A percentile compares a stretch with the other conserved stretches of the same genome.
These are phyloP conservation scores for Pecoramyces ruminantium DNA, from an alignment of 192 early-diverging fungal genomes.

Conservation along the genomic window DNA sequence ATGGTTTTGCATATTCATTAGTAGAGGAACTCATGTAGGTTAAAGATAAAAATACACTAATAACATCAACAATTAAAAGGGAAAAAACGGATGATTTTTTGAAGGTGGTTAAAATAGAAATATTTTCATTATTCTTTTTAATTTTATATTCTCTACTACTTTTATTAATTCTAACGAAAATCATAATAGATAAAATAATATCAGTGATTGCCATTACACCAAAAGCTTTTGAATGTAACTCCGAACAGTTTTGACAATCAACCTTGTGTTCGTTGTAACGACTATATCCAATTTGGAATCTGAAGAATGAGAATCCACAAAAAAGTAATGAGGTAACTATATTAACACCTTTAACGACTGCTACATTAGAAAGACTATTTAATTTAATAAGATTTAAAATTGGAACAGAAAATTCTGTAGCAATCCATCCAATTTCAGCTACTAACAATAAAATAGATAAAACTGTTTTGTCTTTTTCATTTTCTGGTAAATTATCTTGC, in stretches of 20 bases:
- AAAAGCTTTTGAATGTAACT: neutral
- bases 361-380: neutral
- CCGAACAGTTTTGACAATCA: neutral
- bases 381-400: neutral
- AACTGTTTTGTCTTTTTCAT: neutral
- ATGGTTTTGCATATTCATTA: neutral
- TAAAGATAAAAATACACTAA: neutral
- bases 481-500: neutral
- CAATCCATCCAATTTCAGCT: neutral
- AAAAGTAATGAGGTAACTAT: neutral
- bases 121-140: neutral
- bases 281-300: neutral
- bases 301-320: neutral
- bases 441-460: neutral
- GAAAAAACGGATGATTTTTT: neutral
- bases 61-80: neutral
- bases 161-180: neutral
- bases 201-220: neutral
- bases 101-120: neutral
- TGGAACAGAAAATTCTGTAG: neutral
- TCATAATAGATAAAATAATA: neutral
- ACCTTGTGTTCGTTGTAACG: neutral
- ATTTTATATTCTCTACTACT: neutral
- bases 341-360: neutral
- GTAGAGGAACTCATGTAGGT: neutral